Evolutionary conservation across 257 asterid genomes (phyloP).

Genomic region (Solanum virginianum): DNA sequence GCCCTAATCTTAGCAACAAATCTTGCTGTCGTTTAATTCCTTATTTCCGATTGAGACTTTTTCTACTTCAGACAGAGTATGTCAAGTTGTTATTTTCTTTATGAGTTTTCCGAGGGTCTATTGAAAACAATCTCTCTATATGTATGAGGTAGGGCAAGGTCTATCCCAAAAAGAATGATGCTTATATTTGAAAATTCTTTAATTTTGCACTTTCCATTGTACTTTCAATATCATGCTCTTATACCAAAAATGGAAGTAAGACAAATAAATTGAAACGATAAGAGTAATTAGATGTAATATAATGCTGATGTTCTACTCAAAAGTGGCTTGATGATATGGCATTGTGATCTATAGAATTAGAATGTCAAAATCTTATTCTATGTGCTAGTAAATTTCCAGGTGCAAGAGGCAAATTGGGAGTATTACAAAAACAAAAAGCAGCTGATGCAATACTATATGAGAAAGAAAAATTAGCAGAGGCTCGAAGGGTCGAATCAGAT

Average conservation of each 20-base stretch:
- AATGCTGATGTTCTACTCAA: background rate
- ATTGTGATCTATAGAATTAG: background rate
- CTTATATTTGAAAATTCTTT: background rate
- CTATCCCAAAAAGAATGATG: background rate
- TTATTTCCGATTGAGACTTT: background rate
- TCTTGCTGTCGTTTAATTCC: background rate
- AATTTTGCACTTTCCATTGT: background rate
- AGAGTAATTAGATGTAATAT: no score
- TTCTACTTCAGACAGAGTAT: background rate
- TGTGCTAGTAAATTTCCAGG: conserved; percentile 3
- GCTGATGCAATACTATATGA: conserved; percentile 48
- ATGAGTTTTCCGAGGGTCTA: no score
- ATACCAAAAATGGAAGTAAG: background rate
- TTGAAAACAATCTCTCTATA: no score
- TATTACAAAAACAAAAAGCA: conserved; percentile 41
- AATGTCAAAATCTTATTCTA: background rate
- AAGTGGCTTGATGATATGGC: background rate
- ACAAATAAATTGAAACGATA: no score
- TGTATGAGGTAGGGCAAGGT: no score
- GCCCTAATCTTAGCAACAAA: background rate
- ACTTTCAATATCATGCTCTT: background rate
- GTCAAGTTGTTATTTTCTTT: background rate
- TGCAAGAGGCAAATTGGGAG: conserved; percentile 58
- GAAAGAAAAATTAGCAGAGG: conserved; percentile 44
- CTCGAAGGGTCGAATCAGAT: conserved; percentile 31